Base-by-base conservation (phyloP, 2,329 filamentous ascomycete genomes). In the Aspergillus calidoustus region DNA sequence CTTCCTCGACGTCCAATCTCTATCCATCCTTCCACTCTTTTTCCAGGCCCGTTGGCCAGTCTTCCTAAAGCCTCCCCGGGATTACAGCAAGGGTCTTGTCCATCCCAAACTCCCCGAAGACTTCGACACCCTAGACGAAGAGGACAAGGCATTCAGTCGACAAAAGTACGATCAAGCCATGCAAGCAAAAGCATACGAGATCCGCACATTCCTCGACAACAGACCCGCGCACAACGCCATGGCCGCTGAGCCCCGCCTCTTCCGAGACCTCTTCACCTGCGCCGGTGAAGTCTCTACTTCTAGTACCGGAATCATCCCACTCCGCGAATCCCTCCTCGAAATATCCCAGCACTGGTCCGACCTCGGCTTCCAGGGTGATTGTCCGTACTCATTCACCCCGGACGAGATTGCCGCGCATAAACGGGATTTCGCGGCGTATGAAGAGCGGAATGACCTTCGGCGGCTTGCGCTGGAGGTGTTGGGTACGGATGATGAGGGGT, bases 401-500 rank as follows among this genome's bases (percentile, higher is more conserved):
- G 71, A 72, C 17, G 69, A 76, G n/a, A 48, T 75, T 22, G n/a
- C 66, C 50, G 55, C 25, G 41, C 71, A 74, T 46, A 56, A 72
- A n/a, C 65, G 64, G 7, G 64, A 74, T 28, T 77, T 76, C 60
- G 49, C 66, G n/a, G 59, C 72, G 25, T 77, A 77, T 51, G 61
- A 69, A 46, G 66, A 66, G 25, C 74, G 66, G 66, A 61, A 75
- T 54, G 52, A 65, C 17, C 52, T 73, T 34, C 70, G 66, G 31
- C 55, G 58, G 9, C 70, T 75, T 34, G 75, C 70, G 4, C 58
- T 65, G 54, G 66, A 73, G 47, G 64, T 64, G 52, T 65, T 79
- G 3, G 63, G 64, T 55, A 75, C 74, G 0, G 76, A 78, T 67
- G 66, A 67, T 0, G 75, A 78, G 51, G 75, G 74, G 11, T 79